Conservation (phyloP, 2,329 filamentous ascomycete species). For the Diaporthe sp. region DNA sequence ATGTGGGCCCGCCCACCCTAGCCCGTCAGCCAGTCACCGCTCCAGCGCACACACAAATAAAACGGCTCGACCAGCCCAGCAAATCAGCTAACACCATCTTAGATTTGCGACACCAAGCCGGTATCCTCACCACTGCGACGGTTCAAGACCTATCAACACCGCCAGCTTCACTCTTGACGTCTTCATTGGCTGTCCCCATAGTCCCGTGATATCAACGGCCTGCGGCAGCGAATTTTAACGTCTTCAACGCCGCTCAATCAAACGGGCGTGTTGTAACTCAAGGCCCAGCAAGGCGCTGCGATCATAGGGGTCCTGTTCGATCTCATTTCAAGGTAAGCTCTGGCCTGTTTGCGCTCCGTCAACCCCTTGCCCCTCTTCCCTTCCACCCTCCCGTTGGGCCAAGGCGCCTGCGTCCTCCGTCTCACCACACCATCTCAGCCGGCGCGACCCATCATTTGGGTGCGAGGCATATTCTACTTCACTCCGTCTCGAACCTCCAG, state of each 20-base stretch:
- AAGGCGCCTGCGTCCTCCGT: constrained; percentile 3
- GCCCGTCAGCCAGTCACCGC: constrained; percentile 48
- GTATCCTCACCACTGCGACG: constrained; percentile 51
- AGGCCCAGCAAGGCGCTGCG: constrained; percentile 33
- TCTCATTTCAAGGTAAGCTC: constrained; percentile 19
- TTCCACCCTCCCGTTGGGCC: constrained; percentile 29
- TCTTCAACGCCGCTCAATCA: constrained; percentile 50
- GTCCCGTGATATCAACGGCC: constrained; percentile 67
- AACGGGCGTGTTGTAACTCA: constrained; percentile 38
- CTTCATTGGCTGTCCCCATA: constrained; percentile 61
- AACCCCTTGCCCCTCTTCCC: constrained; percentile 15
- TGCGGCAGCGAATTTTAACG: constrained; percentile 58
- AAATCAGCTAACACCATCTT: constrained; percentile 66
- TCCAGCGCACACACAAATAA: constrained; percentile 45
- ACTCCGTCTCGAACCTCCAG: neutral
- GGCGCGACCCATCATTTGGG: constrained; percentile 5
- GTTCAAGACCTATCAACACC: constrained; percentile 66
- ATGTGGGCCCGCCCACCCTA: constrained; percentile 24
- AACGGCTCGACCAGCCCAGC: constrained; percentile 50
- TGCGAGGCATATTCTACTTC: neutral
- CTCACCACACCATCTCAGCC: constrained; percentile 25
- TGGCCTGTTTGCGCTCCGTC: constrained; percentile 17
- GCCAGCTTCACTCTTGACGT: constrained; percentile 55
- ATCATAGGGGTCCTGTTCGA: constrained; percentile 7
- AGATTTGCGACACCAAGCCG: constrained; percentile 54